Base-by-base conservation (phyloP, 2,329 filamentous ascomycete genomes). In the Epichloe gansuensis region DNA sequence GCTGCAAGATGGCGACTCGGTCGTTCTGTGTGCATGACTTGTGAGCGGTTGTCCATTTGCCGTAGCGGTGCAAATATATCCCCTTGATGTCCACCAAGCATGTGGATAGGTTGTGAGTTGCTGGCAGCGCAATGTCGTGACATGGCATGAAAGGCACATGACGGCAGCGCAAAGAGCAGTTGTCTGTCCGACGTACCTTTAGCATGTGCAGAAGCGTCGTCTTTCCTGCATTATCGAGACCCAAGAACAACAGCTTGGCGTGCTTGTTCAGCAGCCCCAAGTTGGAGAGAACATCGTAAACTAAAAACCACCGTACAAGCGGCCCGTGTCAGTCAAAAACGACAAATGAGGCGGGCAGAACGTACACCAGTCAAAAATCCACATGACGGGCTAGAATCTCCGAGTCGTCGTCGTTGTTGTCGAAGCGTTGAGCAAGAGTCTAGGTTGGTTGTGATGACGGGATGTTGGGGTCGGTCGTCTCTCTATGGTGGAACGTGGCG, bases 311-410 rank as follows among this genome's bases (percentile, higher is more conserved):
- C 8, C 35, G 27, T 8, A 11, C 9, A 51, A 45, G 52, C 51
- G 60, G 58, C 59, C 61, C 62, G 59, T 66, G 66, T 68, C 64
- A 67, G 66, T 60, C 57, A 55, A 59, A 1, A 35, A 34, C 31
- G 49, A 35, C 36, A 49, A 51, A 51, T 52, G 38, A 40, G 49
- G 47, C 51, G 47, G 43, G 42, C 38, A 47, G 56, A 59, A 76
- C 82, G 67, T 89, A 94, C 88, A 94, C 89, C 89, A 95, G 80
- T 91, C 89, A 68, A 95, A 73, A 70, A 95, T 86, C 88, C 88
- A 95, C 89, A 95, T 95, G 58, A 65, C 76, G 71, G 60, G 58
- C 54, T 50, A 34, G 5, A 9, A 13, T 50, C 35, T 31, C 21
- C 15, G 34, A 55, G 59, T 41, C 47, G 53, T 50, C 13, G n/a